Evolutionary conservation across 441 rosid species (phyloP), one percentile per base, ranked within the genome.

Genomic region (Erysimum pusillum): DNA sequence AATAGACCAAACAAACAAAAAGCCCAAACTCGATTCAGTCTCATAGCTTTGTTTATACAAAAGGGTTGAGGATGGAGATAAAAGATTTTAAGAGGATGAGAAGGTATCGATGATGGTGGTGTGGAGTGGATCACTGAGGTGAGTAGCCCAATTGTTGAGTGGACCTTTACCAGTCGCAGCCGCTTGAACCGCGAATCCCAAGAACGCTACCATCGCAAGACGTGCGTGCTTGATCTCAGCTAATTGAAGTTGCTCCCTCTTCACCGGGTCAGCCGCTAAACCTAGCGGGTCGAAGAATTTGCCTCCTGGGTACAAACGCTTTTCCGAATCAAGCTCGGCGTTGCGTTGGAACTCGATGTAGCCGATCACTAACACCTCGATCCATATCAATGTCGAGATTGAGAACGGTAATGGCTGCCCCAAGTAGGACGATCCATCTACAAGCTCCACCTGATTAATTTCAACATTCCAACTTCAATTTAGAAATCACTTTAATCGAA

Each of bases 221-320:
- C 95, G 92, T 18, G 95, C 97, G 63, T 91, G 97, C 87, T 91
- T 91, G 80, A 90, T 91, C 88, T 91, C 95, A 0, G 92, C 97
- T 87, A 91, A 57, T 69, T 90, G 97, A 74, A 91, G 93, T 35
- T 72, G 84, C 0, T 82, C 92, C 60, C 80, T 90, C 91, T 88
- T 91, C 76, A 90, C 95, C 0, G 95, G 97, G 81, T 91, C 97
- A 1, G 86, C 48, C 0, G 97, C 93, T 76, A 91, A 79, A 0
- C 95, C 93, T 1, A 90, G 81, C 1, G 95, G 97, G 71, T 90
- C 97, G 7, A 91, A 91, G 83, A 78, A 89, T 5, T 64, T 84
- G 15, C 95, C 97, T 44, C 92, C 91, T 0, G 95, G 93, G 79
- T 91, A 91, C 9, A 91, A 57, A 80, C 93, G 88, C 85, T 85